Evolutionary conservation across 2,329 filamentous ascomycete genomes (phyloP).

Genomic region (Pochonia chlamydosporia): DNA sequence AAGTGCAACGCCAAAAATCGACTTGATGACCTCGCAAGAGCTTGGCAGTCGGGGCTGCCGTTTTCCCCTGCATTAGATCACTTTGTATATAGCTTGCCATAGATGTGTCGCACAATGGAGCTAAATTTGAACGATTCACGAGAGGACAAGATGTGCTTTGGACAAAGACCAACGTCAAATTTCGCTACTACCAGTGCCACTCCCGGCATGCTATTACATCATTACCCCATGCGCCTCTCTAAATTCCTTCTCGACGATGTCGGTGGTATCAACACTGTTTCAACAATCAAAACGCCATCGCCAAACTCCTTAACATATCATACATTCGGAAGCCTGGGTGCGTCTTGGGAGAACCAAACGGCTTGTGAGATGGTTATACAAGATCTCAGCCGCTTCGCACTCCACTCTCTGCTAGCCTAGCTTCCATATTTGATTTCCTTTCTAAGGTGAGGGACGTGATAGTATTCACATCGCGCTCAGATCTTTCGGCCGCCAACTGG

Average conservation of each 20-base stretch:
- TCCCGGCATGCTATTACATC: neutral
- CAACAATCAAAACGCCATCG: conserved; percentile 20
- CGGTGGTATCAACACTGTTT: conserved; percentile 16
- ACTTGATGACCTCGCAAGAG: neutral
- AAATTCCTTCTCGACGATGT: conserved; percentile 6
- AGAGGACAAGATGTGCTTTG: neutral
- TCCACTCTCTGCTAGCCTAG: neutral
- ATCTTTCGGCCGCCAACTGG: conserved; percentile 19
- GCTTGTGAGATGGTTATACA: neutral
- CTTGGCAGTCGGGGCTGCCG: neutral
- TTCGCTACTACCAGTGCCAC: neutral
- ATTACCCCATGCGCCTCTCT: neutral
- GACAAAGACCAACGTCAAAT: neutral
- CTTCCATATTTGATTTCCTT: neutral
- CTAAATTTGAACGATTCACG: neutral
- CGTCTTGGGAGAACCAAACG: neutral
- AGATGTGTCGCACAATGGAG: neutral
- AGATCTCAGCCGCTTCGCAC: neutral
- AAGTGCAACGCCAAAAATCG: neutral
- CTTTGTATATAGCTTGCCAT: neutral
- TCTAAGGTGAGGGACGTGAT: too few relatives aligned
- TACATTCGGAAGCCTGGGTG: conserved; percentile 1
- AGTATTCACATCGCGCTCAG: conserved; percentile 11
- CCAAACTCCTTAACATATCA: conserved; percentile 22
- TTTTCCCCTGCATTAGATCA: neutral